Conservation (phyloP, 441 rosid species). For the Hura crepitans region DNA sequence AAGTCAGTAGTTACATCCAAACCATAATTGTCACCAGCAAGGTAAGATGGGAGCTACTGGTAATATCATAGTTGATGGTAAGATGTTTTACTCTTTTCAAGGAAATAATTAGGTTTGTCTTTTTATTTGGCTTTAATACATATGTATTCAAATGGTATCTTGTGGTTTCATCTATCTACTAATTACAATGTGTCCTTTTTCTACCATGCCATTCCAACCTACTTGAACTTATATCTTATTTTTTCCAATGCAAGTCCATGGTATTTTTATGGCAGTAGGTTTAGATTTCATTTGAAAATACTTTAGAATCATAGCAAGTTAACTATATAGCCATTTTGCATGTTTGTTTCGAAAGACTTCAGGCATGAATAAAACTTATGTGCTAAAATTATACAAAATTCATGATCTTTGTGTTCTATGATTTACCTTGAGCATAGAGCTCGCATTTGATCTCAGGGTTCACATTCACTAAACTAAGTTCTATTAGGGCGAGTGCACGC, state of each 20-base stretch:
- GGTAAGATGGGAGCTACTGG: conserved; percentile 62
- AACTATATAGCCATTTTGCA: background rate
- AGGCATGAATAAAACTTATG: background rate
- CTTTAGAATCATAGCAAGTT: background rate
- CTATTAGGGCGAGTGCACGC: conserved; percentile 59
- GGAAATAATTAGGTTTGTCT: conserved; percentile 78
- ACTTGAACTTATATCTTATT: background rate
- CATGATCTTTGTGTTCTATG: background rate
- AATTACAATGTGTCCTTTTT: background rate
- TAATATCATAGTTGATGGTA: conserved; percentile 56
- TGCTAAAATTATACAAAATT: background rate
- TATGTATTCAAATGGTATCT: background rate
- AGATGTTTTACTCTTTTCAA: conserved; percentile 70
- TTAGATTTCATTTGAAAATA: background rate
- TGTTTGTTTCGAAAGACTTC: too few species aligned
- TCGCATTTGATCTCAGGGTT: conserved; percentile 45
- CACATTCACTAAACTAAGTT: conserved; percentile 59
- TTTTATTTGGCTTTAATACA: conserved; percentile 11
- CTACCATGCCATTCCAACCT: background rate
- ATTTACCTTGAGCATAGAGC: conserved; percentile 5
- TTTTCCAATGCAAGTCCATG: background rate
- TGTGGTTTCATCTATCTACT: background rate
- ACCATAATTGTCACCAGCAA: conserved; percentile 54
- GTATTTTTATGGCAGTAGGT: background rate
- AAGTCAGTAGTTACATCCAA: conserved; percentile 68